Evolutionary conservation across 352 stramenopile species (phyloP).

Genomic region (Detonula confervacea): DNA sequence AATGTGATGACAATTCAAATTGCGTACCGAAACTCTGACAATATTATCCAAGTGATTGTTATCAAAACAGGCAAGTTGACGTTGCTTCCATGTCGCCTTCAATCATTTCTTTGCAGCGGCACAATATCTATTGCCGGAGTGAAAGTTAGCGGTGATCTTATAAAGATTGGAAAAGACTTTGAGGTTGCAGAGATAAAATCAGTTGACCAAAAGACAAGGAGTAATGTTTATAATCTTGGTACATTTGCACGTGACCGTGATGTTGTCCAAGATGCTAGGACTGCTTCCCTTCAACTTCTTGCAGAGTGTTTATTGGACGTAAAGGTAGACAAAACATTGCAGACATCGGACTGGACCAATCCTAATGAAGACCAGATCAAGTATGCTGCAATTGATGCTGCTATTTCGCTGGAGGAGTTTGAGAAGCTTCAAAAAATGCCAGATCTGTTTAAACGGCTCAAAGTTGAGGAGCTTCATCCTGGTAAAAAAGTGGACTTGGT

Average conservation of each 20-base stretch:
- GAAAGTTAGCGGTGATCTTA: slow-evolving; percentile 50
- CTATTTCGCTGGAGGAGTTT: slow-evolving; percentile 32
- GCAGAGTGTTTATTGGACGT: slow-evolving; percentile 34
- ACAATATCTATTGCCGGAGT: slow-evolving; percentile 46
- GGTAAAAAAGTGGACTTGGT: slow-evolving; percentile 52
- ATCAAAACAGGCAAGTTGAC: too few relatives aligned
- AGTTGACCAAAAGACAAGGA: slow-evolving; percentile 12
- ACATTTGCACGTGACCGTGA: slow-evolving; percentile 27
- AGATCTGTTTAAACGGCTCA: slow-evolving; percentile 44
- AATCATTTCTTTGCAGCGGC: slow-evolving; percentile 9
- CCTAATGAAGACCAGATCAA: slow-evolving; percentile 37
- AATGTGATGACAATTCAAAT: slow-evolving; percentile 30
- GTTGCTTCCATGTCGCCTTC: neutral
- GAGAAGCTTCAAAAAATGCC: slow-evolving; percentile 27
- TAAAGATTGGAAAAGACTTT: slow-evolving; percentile 59
- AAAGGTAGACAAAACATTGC: neutral
- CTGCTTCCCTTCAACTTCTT: slow-evolving; percentile 24
- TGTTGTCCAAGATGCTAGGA: slow-evolving; percentile 46
- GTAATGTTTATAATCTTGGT: slow-evolving; percentile 54
- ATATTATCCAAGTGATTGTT: slow-evolving; percentile 1
- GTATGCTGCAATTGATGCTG: slow-evolving; percentile 55
- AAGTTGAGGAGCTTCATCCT: slow-evolving; percentile 3
- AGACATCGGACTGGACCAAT: slow-evolving; percentile 39
- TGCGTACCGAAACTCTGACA: slow-evolving; percentile 4
- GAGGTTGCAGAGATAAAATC: slow-evolving; percentile 12